Evolutionary conservation across 768 basidiomycete species (phyloP).

Genomic region (Hygrophorus pudorinus): DNA sequence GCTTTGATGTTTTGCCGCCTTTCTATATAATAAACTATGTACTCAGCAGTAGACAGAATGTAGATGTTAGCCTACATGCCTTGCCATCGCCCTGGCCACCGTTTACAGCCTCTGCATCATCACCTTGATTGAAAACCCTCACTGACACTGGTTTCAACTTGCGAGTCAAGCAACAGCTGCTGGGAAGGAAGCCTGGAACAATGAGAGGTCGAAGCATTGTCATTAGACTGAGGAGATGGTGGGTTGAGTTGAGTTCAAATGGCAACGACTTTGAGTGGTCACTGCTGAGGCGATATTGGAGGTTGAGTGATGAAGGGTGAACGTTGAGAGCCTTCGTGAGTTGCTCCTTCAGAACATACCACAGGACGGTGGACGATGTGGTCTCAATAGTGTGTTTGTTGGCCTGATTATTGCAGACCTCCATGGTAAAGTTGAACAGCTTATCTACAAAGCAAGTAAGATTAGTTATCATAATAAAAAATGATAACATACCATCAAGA

Average conservation of each 20-base stretch:
- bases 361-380: neutral
- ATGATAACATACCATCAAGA: too few relatives aligned
- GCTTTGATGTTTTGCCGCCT: neutral
- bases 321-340: neutral
- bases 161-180: neutral
- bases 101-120: neutral
- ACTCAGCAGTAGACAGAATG: neutral
- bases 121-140: slow-evolving; percentile 1
- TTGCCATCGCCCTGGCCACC: neutral
- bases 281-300: neutral
- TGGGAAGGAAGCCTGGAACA: neutral
- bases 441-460: too few relatives aligned
- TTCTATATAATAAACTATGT: neutral
- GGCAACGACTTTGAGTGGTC: neutral
- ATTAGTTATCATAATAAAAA: too few relatives aligned
- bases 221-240: too few relatives aligned
- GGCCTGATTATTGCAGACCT: too few relatives aligned
- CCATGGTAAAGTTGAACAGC: too few relatives aligned
- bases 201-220: neutral
- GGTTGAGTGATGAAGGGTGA: too few relatives aligned
- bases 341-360: neutral
- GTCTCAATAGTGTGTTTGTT: too few relatives aligned
- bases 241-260: neutral
- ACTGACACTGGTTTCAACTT: neutral
- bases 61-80: neutral